Evolutionary conservation across 1,139 yeast genomes (phyloP), one percentile per base, ranked within the genome.

Genomic region (Candida gigantensis): DNA sequence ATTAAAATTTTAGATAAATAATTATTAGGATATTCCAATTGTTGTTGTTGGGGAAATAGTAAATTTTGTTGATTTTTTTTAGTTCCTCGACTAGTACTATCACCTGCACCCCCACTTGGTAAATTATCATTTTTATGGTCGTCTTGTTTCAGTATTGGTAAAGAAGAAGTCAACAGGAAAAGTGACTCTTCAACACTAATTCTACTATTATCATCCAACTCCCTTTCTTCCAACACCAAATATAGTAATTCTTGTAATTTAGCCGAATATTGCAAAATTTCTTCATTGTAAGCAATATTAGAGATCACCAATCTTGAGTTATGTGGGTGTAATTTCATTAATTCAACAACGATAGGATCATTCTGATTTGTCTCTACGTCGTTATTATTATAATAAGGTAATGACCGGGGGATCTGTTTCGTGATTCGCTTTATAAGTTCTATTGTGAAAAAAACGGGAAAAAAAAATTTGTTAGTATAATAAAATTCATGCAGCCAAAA

Each of bases 1-100:
- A 71, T 52, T 27, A 71, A 49, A 10, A 71, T 55, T 39, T 57
- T 59, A 3, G 74, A 68, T 21, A 70, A 52, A 18, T 63, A 60
- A 37, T 60, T 63, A 34, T 63, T 58, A 1, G 77, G 76, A 28
- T 41, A 43, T 8, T 33, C 11, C 10, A 24, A 24, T 15, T 18
- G 24, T 8, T 27, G 11, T 14, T 18, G 13, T n/a, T 17, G 21
- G 4, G 39, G 42, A 19, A 24, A 19, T 8, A 36, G 37, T 28
- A 47, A 23, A 30, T 29, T 23, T 28, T 44, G 39, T 18, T 32
- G 37, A n/a, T n/a, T n/a, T n/a, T n/a, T n/a, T n/a, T n/a, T n/a
- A n/a, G n/a, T n/a, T n/a, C n/a, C n/a, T n/a, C n/a, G n/a, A n/a
- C n/a, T n/a, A n/a, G n/a, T n/a, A n/a, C n/a, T n/a, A n/a, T n/a